Evolutionary conservation across 768 basidiomycete species (phyloP), one percentile per base, ranked within the genome.

Genomic region (Agrocybe pediades): DNA sequence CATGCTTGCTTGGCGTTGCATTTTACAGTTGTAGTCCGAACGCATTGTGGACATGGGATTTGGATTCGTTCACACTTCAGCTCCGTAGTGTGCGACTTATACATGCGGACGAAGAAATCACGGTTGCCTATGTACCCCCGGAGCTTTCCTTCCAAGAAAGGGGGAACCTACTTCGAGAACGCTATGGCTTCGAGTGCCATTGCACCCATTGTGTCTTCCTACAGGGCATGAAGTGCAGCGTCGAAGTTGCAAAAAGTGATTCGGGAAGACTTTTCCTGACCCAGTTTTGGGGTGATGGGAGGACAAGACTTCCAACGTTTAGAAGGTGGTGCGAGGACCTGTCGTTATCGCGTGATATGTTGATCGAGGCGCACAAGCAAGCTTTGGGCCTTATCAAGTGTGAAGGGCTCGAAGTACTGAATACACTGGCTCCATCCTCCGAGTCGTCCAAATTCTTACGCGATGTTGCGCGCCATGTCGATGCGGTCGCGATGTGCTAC

Each of bases 401-500:
- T 36, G 74, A 74, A 49, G 71, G 73, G 1, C 55, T 77, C 21
- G 65, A 75, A 52, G 60, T 65, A 3, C 53, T 72, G 1, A 59
- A 62, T 25, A 46, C 53, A 9, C 21, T 33, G 19, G 48, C 39
- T 16, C 24, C 26, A 17, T 41, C 42, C 11, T 13, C 17, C 6
- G 15, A 39, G 25, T 36, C 36, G 6, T 26, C 9, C 21, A 11
- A 27, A 19, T 9, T 41, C 40, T 19, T 19, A 13, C 55, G 53
- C 7, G 58, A 62, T 42, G 16, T 54, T 17, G 51, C 40, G 9
- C 46, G 51, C 11, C 74, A 77, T 33, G 58, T 70, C 9, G 76
- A 78, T 45, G 63, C 58, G 5, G 69, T 78, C 21, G 73, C 73
- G 2, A 71, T 74, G 68, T 74, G 73, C 41, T 75, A 74, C 57